These are phyloP conservation scores for Sequoia sempervirens DNA, from an alignment of 75 land plant species.

Conservation along the genomic window DNA sequence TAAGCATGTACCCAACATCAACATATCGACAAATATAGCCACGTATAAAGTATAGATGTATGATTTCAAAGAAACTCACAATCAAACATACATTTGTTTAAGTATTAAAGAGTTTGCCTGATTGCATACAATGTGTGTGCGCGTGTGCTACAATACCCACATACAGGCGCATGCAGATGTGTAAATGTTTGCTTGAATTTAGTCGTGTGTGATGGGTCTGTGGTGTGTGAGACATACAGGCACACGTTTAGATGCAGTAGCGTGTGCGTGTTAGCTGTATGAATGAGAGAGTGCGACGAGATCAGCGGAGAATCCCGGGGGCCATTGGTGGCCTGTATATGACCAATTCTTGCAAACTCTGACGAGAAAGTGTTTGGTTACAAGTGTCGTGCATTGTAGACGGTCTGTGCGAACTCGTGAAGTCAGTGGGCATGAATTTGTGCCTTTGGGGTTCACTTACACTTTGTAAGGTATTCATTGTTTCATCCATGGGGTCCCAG, in stretches of 20 bases:
- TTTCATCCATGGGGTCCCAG: not conserved
- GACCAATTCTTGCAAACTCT: not conserved
- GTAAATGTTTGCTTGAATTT: not conserved
- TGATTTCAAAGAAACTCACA: not conserved
- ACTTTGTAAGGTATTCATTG: not conserved
- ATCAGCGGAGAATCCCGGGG: not conserved
- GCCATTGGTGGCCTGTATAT: not conserved
- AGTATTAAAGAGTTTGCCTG: not conserved
- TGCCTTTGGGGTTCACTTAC: not conserved
- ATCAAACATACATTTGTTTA: not conserved
- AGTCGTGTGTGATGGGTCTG: not conserved
- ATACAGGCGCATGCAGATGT: not conserved
- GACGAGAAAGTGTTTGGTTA: not conserved
- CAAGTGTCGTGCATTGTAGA: not conserved
- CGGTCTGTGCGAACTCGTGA: not conserved
- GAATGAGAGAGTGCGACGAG: not conserved
- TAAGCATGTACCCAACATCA: not conserved
- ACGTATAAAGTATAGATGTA: not conserved
- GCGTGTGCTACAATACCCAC: not conserved
- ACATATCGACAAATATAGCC: not conserved
- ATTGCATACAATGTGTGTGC: not conserved
- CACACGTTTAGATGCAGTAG: not conserved
- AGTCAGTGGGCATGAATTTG: not conserved
- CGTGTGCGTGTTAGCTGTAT: not conserved
- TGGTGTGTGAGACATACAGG: not conserved